Base-by-base conservation (phyloP, 1,284 basidiomycete species). In the Cryptococcus deneoformans region DNA sequence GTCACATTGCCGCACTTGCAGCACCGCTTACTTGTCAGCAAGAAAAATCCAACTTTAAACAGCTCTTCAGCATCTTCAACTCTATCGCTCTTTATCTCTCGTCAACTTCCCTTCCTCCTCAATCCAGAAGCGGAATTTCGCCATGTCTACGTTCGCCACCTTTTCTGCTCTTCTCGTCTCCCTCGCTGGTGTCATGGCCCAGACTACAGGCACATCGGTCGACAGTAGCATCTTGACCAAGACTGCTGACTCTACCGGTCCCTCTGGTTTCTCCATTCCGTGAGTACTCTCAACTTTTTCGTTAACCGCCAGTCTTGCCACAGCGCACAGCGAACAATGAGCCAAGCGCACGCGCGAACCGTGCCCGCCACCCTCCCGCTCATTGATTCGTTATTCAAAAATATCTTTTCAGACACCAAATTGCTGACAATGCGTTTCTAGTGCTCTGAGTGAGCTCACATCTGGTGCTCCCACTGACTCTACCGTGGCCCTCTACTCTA, bases 401-500 rank as follows among this genome's bases (percentile, higher is more conserved):
- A 11, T 20, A 14, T 0, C 10, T 3, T 34, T 34, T 50, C n/a
- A n/a, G 12, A n/a, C 0, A 6, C 2, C 24, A 8, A 44, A 46
- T 43, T 24, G n/a, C 47, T 58, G 14, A 45, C 46, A 24, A 20
- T 16, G 16, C 35, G 43, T 38, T 7, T 36, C 43, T 46, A 74
- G 70, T 9, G 53, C 66, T 14, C 77, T 90, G 50, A 81, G 79
- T n/a, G 79, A 79, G 52, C 84, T 91, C 60, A 86, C 83, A 2
- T 83, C 83, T 38, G 86, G 85, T 57, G 89, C 88, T 82, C 77
- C 87, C 0, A 78, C 83, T 6, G 80, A 81, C 14, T 60, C 83
- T 2, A 83, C 85, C 0, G 67, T 79, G 45, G 83, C 84, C 2
- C 84, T 75, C 52, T 67, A 72, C 43, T 67, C 70, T 11, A 77